Conservation (phyloP, 1,284 basidiomycete species). For the Sanghuangporus sanghuang region DNA sequence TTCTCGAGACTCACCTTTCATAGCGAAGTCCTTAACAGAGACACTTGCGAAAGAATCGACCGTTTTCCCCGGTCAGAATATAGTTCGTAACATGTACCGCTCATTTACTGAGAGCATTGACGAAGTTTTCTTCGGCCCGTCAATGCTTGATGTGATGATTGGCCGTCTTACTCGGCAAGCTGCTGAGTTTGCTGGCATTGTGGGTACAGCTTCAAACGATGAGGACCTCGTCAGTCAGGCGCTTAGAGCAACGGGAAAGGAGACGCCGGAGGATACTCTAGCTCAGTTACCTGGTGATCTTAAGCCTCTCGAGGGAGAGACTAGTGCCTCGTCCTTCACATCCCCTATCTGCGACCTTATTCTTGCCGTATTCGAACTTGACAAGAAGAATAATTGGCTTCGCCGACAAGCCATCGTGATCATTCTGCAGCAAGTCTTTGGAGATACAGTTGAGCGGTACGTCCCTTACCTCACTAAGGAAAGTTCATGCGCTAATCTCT, state of each 20-base stretch:
- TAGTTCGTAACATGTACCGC: constrained; percentile 82
- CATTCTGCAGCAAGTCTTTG: constrained; percentile 91
- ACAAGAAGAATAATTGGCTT: constrained; percentile 95
- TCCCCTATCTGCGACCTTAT: constrained; percentile 92
- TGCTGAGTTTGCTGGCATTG: constrained; percentile 80
- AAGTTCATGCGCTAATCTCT: neutral
- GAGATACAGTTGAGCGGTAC: constrained; percentile 91
- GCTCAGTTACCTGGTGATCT: constrained; percentile 67
- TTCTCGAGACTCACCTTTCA: constrained; percentile 79
- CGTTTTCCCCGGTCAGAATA: constrained; percentile 60
- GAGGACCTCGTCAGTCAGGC: constrained; percentile 80
- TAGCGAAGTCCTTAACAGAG: constrained; percentile 45
- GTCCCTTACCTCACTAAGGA: constrained; percentile 20
- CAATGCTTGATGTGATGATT: constrained; percentile 92
- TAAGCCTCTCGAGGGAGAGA: constrained; percentile 79
- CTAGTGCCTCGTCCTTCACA: constrained; percentile 82
- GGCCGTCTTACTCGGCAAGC: constrained; percentile 84
- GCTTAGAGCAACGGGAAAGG: constrained; percentile 61
- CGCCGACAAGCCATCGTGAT: constrained; percentile 95
- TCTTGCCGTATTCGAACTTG: constrained; percentile 89
- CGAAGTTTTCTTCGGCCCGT: constrained; percentile 88
- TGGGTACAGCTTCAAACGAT: constrained; percentile 73
- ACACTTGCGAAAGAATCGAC: constrained; percentile 33
- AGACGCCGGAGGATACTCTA: constrained; percentile 58
- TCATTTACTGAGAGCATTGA: constrained; percentile 90